phyloP scores from a whole-genome alignment of 352 stramenopile genomes.

The Phytophthora niederhauseri region DNA sequence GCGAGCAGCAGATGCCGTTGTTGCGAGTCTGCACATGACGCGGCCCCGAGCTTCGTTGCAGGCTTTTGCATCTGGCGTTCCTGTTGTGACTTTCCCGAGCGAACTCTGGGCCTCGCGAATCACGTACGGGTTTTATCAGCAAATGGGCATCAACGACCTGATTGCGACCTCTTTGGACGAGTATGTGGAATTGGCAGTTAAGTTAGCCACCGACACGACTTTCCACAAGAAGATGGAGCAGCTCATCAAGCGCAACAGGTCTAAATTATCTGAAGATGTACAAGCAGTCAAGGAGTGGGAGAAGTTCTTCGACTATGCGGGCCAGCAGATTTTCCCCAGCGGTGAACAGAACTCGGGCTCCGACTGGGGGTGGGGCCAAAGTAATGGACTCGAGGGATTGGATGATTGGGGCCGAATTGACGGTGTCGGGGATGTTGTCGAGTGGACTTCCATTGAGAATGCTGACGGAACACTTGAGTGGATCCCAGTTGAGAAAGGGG shows the following conservation, averaged over 20 bases:
- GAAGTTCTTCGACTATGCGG: conserved; percentile 68
- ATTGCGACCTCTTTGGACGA: conserved; percentile 50
- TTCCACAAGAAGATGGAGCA: conserved; percentile 57
- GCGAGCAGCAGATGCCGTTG: conserved; percentile 58
- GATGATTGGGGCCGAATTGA: conserved; percentile 15
- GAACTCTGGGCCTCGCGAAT: conserved; percentile 69
- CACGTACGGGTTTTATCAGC: conserved; percentile 66
- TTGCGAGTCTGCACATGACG: conserved; percentile 64
- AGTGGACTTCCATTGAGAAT: conserved; percentile 9
- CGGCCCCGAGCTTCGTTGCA: conserved; percentile 54
- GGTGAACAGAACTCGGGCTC: conserved; percentile 14
- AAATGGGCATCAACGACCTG: conserved; percentile 65
- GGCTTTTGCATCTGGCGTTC: conserved; percentile 62
- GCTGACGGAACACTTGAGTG: not conserved
- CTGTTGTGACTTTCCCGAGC: conserved; percentile 66
- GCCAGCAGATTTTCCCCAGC: conserved; percentile 33
- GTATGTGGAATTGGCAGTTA: conserved; percentile 60
- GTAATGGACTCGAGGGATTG: conserved; percentile 3
- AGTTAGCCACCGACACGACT: conserved; percentile 45
- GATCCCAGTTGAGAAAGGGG: not conserved
- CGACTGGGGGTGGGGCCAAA: conserved; percentile 5
- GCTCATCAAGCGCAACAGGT: conserved; percentile 47
- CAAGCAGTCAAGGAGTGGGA: conserved; percentile 72
- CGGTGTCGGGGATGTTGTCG: conserved; percentile 12
- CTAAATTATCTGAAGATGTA: conserved; percentile 48